Evolutionary conservation across 495 filamentous ascomycete species (phyloP).

Genomic region (Talaromyces stipitatus): DNA sequence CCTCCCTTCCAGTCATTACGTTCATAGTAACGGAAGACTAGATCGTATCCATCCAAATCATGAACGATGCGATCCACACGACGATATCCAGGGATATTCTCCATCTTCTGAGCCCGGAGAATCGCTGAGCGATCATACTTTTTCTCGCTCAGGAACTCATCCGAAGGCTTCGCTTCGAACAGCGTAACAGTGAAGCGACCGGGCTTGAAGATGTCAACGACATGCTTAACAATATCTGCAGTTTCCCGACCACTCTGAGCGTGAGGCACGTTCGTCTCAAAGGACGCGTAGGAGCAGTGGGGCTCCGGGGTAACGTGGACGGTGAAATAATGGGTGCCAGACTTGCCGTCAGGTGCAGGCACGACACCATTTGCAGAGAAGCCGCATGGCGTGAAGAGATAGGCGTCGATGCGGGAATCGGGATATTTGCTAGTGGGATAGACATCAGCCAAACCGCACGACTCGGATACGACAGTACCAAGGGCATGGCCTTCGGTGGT

Average conservation of each 20-base stretch:
- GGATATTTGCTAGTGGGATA: conserved; percentile 84
- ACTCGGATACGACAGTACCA: conserved; percentile 86
- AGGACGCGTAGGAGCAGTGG: conserved; percentile 96
- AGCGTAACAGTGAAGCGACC: conserved; percentile 95
- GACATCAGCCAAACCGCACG: conserved; percentile 80
- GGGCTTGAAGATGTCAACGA: conserved; percentile 91
- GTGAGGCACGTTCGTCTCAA: conserved; percentile 97
- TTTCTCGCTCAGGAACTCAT: conserved; percentile 22
- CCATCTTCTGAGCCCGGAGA: conserved; percentile 61
- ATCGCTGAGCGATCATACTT: conserved; percentile 38
- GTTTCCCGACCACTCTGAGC: conserved; percentile 82
- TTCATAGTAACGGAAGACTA: conserved; percentile 96
- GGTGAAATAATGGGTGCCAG: conserved; percentile 88
- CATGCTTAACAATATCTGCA: conserved; percentile 83
- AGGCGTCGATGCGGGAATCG: conserved; percentile 90
- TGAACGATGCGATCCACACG: conserved; percentile 94
- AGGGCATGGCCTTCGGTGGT: conserved; percentile 92
- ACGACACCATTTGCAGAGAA: conserved; percentile 98
- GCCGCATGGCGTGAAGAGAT: conserved; percentile 94
- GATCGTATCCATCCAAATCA: conserved; percentile 94
- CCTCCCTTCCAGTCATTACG: conserved; percentile 84
- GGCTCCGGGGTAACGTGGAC: conserved; percentile 98
- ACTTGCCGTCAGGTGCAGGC: conserved; percentile 60
- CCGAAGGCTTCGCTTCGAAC: conserved; percentile 77
- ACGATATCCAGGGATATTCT: conserved; percentile 78